A percentile compares a stretch with the other conserved stretches of the same genome.
Conservation (phyloP, 768 basidiomycete genomes). For the Boletales sp. region DNA sequence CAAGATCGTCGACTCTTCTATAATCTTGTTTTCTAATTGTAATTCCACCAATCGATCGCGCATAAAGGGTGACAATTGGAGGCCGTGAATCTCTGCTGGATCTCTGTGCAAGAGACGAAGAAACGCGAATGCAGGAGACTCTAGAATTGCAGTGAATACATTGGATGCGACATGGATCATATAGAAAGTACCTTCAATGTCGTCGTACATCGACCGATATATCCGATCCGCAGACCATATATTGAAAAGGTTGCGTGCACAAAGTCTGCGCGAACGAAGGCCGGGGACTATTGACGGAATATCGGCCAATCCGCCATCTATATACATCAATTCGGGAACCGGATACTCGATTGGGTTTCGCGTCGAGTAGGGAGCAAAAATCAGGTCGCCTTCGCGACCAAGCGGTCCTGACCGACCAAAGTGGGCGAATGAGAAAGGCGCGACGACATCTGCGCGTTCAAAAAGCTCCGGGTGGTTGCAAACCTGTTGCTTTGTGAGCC, state of each 20-base stretch:
- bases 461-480: constrained; percentile 99
- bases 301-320: constrained; percentile 69
- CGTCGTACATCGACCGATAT: constrained; percentile 60
- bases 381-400: constrained; percentile 83
- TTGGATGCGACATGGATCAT: not conserved
- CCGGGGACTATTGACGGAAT: constrained; percentile 56
- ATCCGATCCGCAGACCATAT: constrained; percentile 91
- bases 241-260: constrained; percentile 68
- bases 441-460: constrained; percentile 92
- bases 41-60: constrained; percentile 48
- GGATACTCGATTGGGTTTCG: constrained; percentile 79
- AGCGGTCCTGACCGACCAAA: constrained; percentile 81
- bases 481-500: constrained; percentile 46
- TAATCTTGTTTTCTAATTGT: constrained; percentile 39
- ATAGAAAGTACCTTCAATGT: constrained; percentile 43
- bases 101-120: constrained; percentile 62
- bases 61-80: constrained; percentile 61
- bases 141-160: constrained; percentile 28
- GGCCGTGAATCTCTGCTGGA: constrained; percentile 59
- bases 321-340: constrained; percentile 73
- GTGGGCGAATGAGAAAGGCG: constrained; percentile 85
- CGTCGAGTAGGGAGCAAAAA: constrained; percentile 81
- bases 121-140: constrained; percentile 68
- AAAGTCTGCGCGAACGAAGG: constrained; percentile 48
- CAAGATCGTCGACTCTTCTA: constrained; percentile 41